These are phyloP conservation scores for Medicago ruthenica DNA, from an alignment of 306 rosid species.

Conservation along the genomic window DNA sequence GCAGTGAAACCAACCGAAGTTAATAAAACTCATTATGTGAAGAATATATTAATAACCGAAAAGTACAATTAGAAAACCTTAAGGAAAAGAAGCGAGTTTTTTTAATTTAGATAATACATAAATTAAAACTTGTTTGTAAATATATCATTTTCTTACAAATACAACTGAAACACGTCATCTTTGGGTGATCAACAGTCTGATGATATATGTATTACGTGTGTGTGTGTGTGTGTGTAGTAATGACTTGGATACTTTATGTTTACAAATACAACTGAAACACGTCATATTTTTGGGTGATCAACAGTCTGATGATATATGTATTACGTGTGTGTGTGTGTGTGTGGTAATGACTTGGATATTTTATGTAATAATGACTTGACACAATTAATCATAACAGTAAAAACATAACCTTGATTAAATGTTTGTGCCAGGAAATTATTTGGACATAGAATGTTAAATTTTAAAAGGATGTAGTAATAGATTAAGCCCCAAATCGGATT, in stretches of 20 bases:
- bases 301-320: not conserved
- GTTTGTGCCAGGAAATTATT: conserved; percentile 1
- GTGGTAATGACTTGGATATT: not conserved
- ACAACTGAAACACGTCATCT: not conserved
- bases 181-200: conserved; percentile 3
- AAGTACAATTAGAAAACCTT: not conserved
- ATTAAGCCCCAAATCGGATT: not conserved
- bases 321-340: not conserved
- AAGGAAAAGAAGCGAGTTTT: not conserved
- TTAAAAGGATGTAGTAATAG: not conserved
- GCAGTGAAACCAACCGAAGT: conserved; percentile 45
- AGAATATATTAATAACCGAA: conserved; percentile 1
- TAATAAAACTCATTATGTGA: conserved; percentile 28
- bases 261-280: not conserved
- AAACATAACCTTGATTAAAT: not conserved
- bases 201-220: not conserved
- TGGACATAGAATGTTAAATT: not conserved
- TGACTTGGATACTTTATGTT: not conserved
- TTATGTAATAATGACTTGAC: not conserved
- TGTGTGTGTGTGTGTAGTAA: not conserved
- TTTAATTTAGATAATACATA: not conserved
- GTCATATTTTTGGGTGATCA: not conserved
- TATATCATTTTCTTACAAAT: not conserved
- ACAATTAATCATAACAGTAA: not conserved
- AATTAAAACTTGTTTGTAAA: conserved; percentile 1